A percentile compares a stretch with the other conserved stretches of the same genome.
These are phyloP conservation scores for Cyclostephanos tholiformis DNA, from an alignment of 108 stramenopile genomes.

Conservation along the genomic window DNA sequence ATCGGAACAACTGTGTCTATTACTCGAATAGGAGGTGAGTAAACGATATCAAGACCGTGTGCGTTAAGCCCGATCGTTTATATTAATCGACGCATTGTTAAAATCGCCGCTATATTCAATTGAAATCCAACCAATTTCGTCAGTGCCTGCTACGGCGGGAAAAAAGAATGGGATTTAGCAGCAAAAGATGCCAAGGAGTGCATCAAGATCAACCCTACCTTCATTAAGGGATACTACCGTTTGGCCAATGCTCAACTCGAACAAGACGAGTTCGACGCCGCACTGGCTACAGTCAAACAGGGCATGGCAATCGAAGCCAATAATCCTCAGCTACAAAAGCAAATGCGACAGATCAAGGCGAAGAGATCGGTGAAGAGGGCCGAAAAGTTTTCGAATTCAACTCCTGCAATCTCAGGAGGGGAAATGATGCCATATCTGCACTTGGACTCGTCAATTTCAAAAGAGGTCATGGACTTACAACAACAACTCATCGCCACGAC, in stretches of 20 bases:
- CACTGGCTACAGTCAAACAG: constrained; percentile 77
- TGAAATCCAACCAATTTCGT: background rate
- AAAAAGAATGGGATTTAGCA: constrained; percentile 71
- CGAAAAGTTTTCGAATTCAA: constrained; percentile 29
- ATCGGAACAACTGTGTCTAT: constrained; percentile 87
- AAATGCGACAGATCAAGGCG: constrained; percentile 65
- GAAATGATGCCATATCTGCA: constrained; percentile 27
- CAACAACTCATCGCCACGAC: constrained; percentile 64
- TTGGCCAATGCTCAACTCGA: constrained; percentile 85
- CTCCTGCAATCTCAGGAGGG: constrained; percentile 21
- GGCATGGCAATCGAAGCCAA: constrained; percentile 79
- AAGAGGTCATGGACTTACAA: constrained; percentile 85
- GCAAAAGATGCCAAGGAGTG: constrained; percentile 89
- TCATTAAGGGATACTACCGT: constrained; percentile 93
- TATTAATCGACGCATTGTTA: too few species aligned
- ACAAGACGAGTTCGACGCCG: constrained; percentile 74
- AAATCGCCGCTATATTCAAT: too few species aligned
- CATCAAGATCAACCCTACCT: constrained; percentile 82
- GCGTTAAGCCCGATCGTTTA: background rate
- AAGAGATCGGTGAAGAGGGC: constrained; percentile 49
- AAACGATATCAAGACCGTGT: constrained; percentile 4
- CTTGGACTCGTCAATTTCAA: constrained; percentile 50
- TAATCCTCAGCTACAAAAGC: constrained; percentile 80
- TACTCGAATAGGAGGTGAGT: constrained; percentile 90
- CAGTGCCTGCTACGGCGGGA: constrained; percentile 86